Percentiles rank a stretch among this genome's conserved stretches.
These are phyloP conservation scores for Acorus calamus DNA, from an alignment of 106 monocot species.

Conservation along the genomic window DNA sequence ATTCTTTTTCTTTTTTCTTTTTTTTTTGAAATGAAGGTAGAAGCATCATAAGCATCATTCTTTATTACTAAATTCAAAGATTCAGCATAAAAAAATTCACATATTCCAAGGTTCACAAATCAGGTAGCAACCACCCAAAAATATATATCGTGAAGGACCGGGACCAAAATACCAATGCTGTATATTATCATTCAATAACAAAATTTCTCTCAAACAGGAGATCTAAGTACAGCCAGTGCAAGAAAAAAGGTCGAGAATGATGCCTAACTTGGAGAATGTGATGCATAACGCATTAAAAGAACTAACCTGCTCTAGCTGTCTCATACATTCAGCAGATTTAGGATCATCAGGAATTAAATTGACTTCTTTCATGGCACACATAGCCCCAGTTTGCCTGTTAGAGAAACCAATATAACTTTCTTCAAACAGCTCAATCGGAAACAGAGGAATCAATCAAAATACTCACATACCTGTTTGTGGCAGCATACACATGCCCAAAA, in stretches of 20 bases:
- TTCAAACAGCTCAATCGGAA: conserved; percentile 4
- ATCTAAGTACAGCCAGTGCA: neutral
- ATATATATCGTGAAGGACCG: neutral
- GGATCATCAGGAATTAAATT: conserved; percentile 79
- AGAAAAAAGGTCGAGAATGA: neutral
- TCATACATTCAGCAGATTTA: conserved; percentile 72
- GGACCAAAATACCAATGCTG: no score
- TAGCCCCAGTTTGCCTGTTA: conserved; percentile 67
- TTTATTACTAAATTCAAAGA: no score
- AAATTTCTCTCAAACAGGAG: no score
- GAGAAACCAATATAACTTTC: conserved; percentile 3
- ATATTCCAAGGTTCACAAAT: neutral
- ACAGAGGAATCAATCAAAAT: neutral
- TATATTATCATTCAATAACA: no score
- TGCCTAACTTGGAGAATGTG: neutral
- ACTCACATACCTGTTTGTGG: conserved; percentile 49
- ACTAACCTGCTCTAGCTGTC: conserved; percentile 82
- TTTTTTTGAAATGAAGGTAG: no score
- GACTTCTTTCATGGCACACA: conserved; percentile 99
- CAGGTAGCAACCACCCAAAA: neutral
- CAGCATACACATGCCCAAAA: conserved; percentile 84
- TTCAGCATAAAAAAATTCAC: no score
- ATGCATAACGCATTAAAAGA: neutral
- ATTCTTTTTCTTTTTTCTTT: no score
- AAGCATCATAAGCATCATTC: no score